Evolutionary conservation across 345 rosid species (phyloP).

Genomic region (Conringia planisiliqua): DNA sequence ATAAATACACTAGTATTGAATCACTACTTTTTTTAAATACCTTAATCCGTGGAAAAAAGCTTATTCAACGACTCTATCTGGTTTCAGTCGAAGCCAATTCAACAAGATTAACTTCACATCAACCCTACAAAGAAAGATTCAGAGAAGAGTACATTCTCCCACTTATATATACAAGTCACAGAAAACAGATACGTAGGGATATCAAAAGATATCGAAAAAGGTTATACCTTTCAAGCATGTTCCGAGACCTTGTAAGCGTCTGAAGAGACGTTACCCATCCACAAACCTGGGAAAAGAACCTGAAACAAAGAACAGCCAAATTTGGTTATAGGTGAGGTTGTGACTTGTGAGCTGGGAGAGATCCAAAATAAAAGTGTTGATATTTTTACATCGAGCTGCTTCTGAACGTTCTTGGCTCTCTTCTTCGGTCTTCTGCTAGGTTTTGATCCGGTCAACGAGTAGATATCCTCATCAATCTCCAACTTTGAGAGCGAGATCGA

Average conservation of each 20-base stretch:
- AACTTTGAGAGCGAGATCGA: constrained; percentile 55
- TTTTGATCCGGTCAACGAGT: constrained; percentile 63
- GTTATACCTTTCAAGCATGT: constrained; percentile 42
- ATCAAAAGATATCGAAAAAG: background rate
- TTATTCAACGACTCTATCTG: background rate
- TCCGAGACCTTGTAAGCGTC: constrained; percentile 56
- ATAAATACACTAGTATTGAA: background rate
- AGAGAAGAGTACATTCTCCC: background rate
- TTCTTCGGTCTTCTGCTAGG: constrained; percentile 69
- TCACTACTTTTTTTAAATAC: constrained; percentile 4
- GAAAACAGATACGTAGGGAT: background rate
- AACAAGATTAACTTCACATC: constrained; percentile 21
- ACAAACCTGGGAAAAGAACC: constrained; percentile 68
- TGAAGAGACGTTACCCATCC: constrained; percentile 58
- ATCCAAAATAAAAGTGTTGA: constrained; percentile 1
- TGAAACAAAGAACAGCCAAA: constrained; percentile 19
- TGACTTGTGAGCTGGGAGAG: background rate
- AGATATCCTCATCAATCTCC: constrained; percentile 76
- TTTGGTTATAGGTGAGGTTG: background rate
- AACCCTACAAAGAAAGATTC: constrained; percentile 13
- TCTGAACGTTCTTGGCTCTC: constrained; percentile 70
- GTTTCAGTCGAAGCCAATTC: constrained; percentile 12
- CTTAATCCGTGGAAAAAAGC: constrained; percentile 12
- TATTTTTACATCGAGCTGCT: constrained; percentile 48
- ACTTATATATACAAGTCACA: background rate